Percentiles rank a stretch among this genome's conserved stretches.
Evolutionary conservation across 1,139 yeast species (phyloP).

Genomic region (Debaryomycetaceae sp.): DNA sequence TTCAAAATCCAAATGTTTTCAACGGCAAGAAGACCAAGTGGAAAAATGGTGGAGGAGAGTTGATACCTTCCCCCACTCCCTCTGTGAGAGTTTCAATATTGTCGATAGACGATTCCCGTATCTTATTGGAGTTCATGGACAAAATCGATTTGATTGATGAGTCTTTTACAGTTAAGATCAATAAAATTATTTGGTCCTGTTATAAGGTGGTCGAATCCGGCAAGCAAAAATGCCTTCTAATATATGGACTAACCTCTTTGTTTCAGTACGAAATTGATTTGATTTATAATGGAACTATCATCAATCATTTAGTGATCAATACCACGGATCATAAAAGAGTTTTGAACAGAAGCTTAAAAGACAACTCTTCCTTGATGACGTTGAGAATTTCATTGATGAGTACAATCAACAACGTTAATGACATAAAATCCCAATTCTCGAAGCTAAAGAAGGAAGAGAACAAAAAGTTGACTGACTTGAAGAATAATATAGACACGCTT

Average conservation of each 20-base stretch:
- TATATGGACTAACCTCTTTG: conserved; percentile 61
- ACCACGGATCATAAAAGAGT: conserved; percentile 30
- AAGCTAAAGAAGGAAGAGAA: conserved; percentile 62
- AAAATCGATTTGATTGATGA: conserved; percentile 19
- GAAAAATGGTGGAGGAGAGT: conserved; percentile 18
- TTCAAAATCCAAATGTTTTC: conserved; percentile 45
- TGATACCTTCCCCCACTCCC: conserved; percentile 6
- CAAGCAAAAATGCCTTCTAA: conserved; percentile 43
- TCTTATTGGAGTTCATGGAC: conserved; percentile 42
- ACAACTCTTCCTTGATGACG: conserved; percentile 52
- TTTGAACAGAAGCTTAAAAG: conserved; percentile 34
- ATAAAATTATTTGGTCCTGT: conserved; percentile 58
- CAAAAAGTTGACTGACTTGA: conserved; percentile 49
- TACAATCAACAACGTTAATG: conserved; percentile 52
- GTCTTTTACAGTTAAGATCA: conserved; percentile 47
- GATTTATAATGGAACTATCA: conserved; percentile 33
- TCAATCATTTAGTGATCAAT: conserved; percentile 27
- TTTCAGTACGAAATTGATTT: conserved; percentile 68
- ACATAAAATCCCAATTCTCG: conserved; percentile 49
- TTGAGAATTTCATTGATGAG: conserved; percentile 62
- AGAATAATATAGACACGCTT: conserved; percentile 56
- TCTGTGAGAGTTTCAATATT: conserved; percentile 21
- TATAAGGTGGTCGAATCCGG: conserved; percentile 40
- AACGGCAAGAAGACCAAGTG: conserved; percentile 48
- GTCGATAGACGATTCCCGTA: conserved; percentile 33